Base-by-base conservation (phyloP, 371 early-diverging fungal species). In the Blakeslea trispora region DNA sequence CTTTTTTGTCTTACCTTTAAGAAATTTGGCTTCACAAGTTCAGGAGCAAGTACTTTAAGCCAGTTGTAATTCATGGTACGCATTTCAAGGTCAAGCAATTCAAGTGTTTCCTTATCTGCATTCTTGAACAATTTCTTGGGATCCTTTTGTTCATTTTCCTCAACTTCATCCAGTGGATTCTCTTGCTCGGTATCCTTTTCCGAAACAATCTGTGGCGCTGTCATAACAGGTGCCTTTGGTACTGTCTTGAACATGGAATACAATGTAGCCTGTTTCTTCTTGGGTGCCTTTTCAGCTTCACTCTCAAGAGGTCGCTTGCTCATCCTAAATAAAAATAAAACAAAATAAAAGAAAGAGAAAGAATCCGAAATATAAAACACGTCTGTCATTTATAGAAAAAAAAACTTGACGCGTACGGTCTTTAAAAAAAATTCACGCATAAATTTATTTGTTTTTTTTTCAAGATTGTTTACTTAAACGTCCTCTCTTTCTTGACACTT, bases 21-120 rank as follows among this genome's bases (percentile, higher is more conserved):
- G 61, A 94, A 95, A 57, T 92, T 93, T 14, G 85, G 83, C 66
- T 91, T 91, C 32, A 74, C 67, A 40, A 96, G 70, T 70, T 95
- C 94, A 9, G 64, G 28, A 2, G 63, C 60, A 39, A 96, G 81
- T 7, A 77, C 88, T 47, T 74, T 69, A 35, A 88, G 79, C 96
- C 96, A 96, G 41, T 85, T 89, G 5, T 79, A 52, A 13, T 86
- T 81, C 79, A 96, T 83, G 10, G 87, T 88, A 18, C 60, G 77
- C 32, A 81, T 72, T 68, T 93, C 96, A 23, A 92, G 75, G n/a
- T 71, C 69, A 14, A 93, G 67, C 15, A 86, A 62, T 2, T 61
- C 64, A n/a, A 76, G 57, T n/a, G 67, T 68, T n/a, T 83, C 82
- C 13, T 77, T 63, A 6, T 66, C 53, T 0, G 71, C 34, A 19